phyloP scores from a whole-genome alignment of 2,329 filamentous ascomycete species.

The Diaporthe sp. region DNA sequence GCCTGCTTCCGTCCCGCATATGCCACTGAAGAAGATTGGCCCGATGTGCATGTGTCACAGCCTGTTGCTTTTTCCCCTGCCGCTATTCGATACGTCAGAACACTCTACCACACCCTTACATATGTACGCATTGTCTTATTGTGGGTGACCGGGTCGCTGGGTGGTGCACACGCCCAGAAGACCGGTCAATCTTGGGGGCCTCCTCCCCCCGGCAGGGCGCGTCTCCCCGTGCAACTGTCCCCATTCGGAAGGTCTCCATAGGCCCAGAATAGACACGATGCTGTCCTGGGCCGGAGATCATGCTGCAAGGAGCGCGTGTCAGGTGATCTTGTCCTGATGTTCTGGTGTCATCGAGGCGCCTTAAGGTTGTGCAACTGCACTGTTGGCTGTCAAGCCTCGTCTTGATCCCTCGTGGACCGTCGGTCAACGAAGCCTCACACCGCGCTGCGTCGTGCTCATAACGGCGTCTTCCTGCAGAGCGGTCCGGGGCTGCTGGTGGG shows the following conservation, averaged over 20 bases:
- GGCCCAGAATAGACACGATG: conserved; percentile 20
- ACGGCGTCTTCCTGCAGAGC: background rate
- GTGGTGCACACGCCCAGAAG: background rate
- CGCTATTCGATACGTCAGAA: conserved; percentile 19
- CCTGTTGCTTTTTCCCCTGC: conserved; percentile 20
- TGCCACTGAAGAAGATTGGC: conserved; percentile 32
- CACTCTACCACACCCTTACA: conserved; percentile 14
- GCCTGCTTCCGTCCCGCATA: conserved; percentile 27
- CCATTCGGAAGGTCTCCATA: conserved; percentile 1
- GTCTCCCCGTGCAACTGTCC: conserved; percentile 16
- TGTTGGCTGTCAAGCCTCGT: conserved; percentile 5
- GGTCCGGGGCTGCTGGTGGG: background rate
- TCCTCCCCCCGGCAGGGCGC: background rate
- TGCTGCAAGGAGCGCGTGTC: background rate
- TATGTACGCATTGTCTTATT: conserved; percentile 22
- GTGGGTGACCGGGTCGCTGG: conserved; percentile 9
- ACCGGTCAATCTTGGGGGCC: conserved; percentile 3
- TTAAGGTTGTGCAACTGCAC: conserved; percentile 23
- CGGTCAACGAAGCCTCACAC: background rate
- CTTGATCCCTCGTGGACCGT: background rate
- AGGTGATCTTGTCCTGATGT: conserved; percentile 22
- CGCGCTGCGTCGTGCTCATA: background rate
- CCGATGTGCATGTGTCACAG: conserved; percentile 30
- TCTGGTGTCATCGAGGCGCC: conserved; percentile 13
- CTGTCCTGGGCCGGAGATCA: background rate